Evolutionary conservation across 805 yeast species (phyloP), one percentile per base, ranked within the genome.

Genomic region (Candida taoyuanica): DNA sequence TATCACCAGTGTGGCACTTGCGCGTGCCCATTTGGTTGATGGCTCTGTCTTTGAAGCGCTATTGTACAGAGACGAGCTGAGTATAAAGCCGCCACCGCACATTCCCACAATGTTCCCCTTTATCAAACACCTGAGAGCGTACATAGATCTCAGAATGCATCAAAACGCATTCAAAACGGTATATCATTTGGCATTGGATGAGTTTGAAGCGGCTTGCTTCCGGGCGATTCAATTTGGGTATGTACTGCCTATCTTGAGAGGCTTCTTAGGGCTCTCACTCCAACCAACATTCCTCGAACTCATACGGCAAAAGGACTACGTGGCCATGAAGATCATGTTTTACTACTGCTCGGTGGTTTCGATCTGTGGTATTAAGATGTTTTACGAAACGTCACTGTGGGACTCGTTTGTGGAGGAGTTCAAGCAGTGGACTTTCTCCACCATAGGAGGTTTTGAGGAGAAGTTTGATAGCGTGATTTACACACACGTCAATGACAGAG

Each of bases 321-420:
- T 46, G 7, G 49, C 53, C 3, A 25, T 49, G 47, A 53, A 53
- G 39, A 42, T 50, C 23, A 36, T 52, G 41, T 50, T 36, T 26
- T 42, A 46, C 19, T 43, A 32, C 29, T 46, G 52, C 34, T 32
- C 44, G 7, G 30, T 53, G 5, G 43, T 53, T 14, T 52, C 56
- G 3, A 39, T 44, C 5, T 48, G 49, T 17, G 52, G 48, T 5
- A 48, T 53, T 31, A 49, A 46, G 36, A 36, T 53, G 31, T 44
- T 44, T 18, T 17, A 15, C 5, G 44, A 37, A 18, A 33, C 39
- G 5, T 41, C 49, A 21, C 36, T 49, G 1, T 53, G 56, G 56
- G 51, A 53, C 24, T 29, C 43, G 5, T 52, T 36, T 15, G 31
- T 52, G 3, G 35, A 35, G 11, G 46, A 41, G 30, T 52, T 45